Evolutionary conservation across 352 stramenopile species (phyloP), one percentile per base, ranked within the genome.

Genomic region (Globisporangium iwayamae): DNA sequence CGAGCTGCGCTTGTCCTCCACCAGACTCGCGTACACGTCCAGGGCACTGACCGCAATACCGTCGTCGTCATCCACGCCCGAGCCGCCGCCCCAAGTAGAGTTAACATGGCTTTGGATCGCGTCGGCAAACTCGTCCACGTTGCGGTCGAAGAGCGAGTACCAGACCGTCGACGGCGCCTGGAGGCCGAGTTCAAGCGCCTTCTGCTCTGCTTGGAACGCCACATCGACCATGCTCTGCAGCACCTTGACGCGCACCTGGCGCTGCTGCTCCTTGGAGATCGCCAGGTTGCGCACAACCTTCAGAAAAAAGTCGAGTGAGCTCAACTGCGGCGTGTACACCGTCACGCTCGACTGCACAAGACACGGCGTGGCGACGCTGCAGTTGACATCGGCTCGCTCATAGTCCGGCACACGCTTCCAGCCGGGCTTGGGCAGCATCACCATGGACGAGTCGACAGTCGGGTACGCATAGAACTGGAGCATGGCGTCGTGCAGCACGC

Each of bases 91-190:
- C 25, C 74, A 75, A 13, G 73, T 70, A 7, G 66, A 65, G 52
- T 81, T 83, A 0, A 80, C 67, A 32, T 70, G 68, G 8, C 79
- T 75, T n/a, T 87, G 32, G 2, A 89, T 46, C 5, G 71, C 73
- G 62, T 91, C 82, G 0, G 79, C 80, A 51, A 88, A 74, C 48
- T 89, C 70, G 32, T 91, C 82, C 8, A 69, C 58, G 14, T 79
- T 62, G 52, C 76, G 73, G 61, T 91, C 82, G 56, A 74, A 68
- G 13, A 14, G 58, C 3, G 82, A 85, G 55, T 85, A 85, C 82
- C 80, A 89, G 9, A 76, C 75, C 0, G 79, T 89, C 14, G 82
- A 91, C 7, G 82, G 79, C 0, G 76, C 66, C 56, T 82, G 70
- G 4, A 91, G 58, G 22, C 82, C 82, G 46, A 72, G 66, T 0